A percentile compares a stretch with the other conserved stretches of the same genome.
Conservation (phyloP, 345 rosid genomes). For the Eucalyptus sp. region DNA sequence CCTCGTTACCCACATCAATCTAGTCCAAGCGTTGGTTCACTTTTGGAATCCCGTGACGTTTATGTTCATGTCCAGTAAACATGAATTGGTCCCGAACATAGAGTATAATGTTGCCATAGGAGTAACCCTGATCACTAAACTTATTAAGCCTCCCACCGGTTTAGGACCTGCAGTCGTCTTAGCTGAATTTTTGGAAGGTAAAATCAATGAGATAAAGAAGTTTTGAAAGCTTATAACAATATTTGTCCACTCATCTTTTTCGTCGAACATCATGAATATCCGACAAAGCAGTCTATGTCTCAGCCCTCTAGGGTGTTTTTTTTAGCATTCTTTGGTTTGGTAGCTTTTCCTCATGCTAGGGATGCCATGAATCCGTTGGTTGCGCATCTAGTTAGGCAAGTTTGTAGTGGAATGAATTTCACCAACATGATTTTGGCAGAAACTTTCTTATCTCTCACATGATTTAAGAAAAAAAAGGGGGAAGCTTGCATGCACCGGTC, state of each 20-base stretch:
- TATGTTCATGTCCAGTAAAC: not conserved
- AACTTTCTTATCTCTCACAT: not conserved
- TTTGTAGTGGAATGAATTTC: not conserved
- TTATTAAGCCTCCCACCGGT: not conserved
- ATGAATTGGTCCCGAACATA: not conserved
- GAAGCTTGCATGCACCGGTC: not conserved
- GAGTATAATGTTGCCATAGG: not conserved
- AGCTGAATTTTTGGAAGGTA: not conserved
- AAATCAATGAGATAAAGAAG: not conserved
- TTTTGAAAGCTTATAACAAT: not conserved
- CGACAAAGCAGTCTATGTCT: not conserved
- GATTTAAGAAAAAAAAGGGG: not conserved
- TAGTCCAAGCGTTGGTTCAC: not conserved
- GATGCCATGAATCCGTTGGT: not conserved
- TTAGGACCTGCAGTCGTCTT: not conserved
- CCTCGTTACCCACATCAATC: not conserved
- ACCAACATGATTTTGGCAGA: not conserved
- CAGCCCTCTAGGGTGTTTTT: not conserved
- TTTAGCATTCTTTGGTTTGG: not conserved
- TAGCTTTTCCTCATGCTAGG: not conserved
- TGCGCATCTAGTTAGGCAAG: not conserved
- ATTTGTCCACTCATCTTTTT: not conserved
- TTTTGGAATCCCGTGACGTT: not conserved
- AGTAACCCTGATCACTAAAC: not conserved
- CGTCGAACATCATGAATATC: not conserved